phyloP scores from a whole-genome alignment of 148 eudicot genomes.

The Amaranthus palmeri region DNA sequence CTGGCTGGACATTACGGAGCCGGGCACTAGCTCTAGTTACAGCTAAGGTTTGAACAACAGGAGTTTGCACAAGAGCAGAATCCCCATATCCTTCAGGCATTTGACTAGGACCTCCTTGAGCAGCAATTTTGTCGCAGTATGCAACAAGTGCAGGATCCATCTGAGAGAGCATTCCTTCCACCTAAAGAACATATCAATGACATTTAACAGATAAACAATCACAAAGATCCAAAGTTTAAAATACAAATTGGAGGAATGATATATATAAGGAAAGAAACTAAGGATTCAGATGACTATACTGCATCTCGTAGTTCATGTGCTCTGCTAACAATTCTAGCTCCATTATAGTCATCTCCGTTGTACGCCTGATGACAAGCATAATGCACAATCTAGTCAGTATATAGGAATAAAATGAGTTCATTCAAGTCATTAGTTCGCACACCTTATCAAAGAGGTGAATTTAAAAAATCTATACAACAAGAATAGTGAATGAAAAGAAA shows the following conservation, averaged over 20 bases:
- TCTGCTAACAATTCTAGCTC: slow-evolving; percentile 98
- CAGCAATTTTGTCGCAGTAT: slow-evolving; percentile 88
- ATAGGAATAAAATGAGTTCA: background rate
- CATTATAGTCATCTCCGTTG: slow-evolving; percentile 96
- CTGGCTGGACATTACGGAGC: slow-evolving; percentile 94
- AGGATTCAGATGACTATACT: slow-evolving; percentile 36
- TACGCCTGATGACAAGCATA: slow-evolving; percentile 52
- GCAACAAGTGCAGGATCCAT: slow-evolving; percentile 92
- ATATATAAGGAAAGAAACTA: background rate
- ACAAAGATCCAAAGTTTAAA: background rate
- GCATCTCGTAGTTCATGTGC: slow-evolving; percentile 96
- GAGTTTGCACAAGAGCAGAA: slow-evolving; percentile 45
- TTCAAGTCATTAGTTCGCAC: too few relatives aligned
- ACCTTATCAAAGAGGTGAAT: background rate
- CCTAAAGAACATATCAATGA: slow-evolving; percentile 38
- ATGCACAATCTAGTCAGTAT: slow-evolving; percentile 11
- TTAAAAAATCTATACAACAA: background rate
- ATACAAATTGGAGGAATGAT: background rate
- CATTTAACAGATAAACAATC: slow-evolving; percentile 1
- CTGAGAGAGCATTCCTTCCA: slow-evolving; percentile 97
- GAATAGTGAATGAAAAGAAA: background rate
- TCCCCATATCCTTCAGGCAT: slow-evolving; percentile 67
- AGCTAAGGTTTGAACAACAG: slow-evolving; percentile 66
- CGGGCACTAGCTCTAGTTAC: slow-evolving; percentile 91
- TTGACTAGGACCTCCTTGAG: slow-evolving; percentile 76